Percentiles rank a stretch among this genome's conserved stretches.
phyloP scores from a whole-genome alignment of 805 yeast genomes.

The Tetrapisispora namnaoensis region DNA sequence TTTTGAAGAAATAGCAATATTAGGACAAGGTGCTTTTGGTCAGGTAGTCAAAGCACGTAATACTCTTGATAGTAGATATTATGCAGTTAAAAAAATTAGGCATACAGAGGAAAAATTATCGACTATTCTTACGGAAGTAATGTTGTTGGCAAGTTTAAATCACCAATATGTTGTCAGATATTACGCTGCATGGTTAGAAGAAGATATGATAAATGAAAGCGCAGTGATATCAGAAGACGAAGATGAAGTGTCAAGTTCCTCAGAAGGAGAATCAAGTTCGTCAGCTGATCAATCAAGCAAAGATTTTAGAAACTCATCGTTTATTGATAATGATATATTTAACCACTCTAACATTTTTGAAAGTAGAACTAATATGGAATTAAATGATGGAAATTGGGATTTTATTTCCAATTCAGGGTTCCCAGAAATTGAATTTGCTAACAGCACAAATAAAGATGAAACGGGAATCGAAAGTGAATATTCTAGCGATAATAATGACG shows the following conservation, averaged over 20 bases:
- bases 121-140: slow-evolving; percentile 78
- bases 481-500: slow-evolving; percentile 1
- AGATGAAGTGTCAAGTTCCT: slow-evolving; percentile 12
- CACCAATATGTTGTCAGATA: slow-evolving; percentile 95
- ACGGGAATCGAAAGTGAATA: slow-evolving; percentile 13
- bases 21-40: slow-evolving; percentile 95
- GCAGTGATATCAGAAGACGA: slow-evolving; percentile 29
- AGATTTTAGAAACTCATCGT: not conserved
- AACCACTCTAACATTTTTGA: slow-evolving; percentile 22
- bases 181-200: slow-evolving; percentile 96
- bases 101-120: slow-evolving; percentile 75
- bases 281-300: slow-evolving; percentile 6
- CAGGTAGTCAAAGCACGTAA: slow-evolving; percentile 97
- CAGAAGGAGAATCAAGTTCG: slow-evolving; percentile 14
- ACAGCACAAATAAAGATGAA: slow-evolving; percentile 23
- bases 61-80: slow-evolving; percentile 85
- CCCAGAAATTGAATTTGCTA: slow-evolving; percentile 48
- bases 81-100: slow-evolving; percentile 86
- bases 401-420: slow-evolving; percentile 47
- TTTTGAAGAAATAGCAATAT: slow-evolving; percentile 84
- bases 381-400: slow-evolving; percentile 39
- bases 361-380: slow-evolving; percentile 22
- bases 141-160: slow-evolving; percentile 80
- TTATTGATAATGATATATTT: slow-evolving; percentile 8
- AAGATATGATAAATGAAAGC: slow-evolving; percentile 37